These are phyloP conservation scores for Acacia concinna DNA, from an alignment of 331 rosid genomes.

Conservation along the genomic window DNA sequence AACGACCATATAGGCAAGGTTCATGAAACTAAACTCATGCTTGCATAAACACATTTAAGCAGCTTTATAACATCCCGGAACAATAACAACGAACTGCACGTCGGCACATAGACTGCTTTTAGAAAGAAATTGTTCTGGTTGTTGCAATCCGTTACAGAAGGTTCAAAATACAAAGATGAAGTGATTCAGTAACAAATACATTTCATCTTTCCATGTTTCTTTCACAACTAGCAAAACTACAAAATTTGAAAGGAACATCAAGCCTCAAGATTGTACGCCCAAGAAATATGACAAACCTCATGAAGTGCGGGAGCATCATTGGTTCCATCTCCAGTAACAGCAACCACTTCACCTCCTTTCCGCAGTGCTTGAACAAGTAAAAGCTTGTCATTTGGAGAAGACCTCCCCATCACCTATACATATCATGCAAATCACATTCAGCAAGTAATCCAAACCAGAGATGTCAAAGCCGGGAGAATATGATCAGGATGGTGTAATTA, in stretches of 20 bases:
- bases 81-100: slow-evolving; percentile 23
- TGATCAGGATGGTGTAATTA: slow-evolving; percentile 13
- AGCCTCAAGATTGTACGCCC: slow-evolving; percentile 22
- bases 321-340: slow-evolving; percentile 99
- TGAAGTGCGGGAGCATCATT: slow-evolving; percentile 99
- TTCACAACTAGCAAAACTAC: slow-evolving; percentile 8
- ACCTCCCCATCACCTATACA: slow-evolving; percentile 93
- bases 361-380: slow-evolving; percentile 97
- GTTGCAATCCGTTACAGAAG: slow-evolving; percentile 21
- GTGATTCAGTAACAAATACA: slow-evolving; percentile 17
- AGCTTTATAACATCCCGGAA: background rate
- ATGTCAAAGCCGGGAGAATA: slow-evolving; percentile 13
- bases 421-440: slow-evolving; percentile 24
- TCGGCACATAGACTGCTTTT: slow-evolving; percentile 21
- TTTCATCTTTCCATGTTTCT: slow-evolving; percentile 18
- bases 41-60: slow-evolving; percentile 16
- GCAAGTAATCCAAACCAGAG: background rate
- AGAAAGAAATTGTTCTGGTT: slow-evolving; percentile 10
- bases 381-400: slow-evolving; percentile 98
- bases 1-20: slow-evolving; percentile 19
- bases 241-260: background rate
- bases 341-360: slow-evolving; percentile 88
- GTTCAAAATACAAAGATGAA: slow-evolving; percentile 19
- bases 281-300: slow-evolving; percentile 69
- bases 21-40: slow-evolving; percentile 22